These are phyloP conservation scores for Flaveria floridana DNA, from an alignment of 140 eudicot species.

Conservation along the genomic window DNA sequence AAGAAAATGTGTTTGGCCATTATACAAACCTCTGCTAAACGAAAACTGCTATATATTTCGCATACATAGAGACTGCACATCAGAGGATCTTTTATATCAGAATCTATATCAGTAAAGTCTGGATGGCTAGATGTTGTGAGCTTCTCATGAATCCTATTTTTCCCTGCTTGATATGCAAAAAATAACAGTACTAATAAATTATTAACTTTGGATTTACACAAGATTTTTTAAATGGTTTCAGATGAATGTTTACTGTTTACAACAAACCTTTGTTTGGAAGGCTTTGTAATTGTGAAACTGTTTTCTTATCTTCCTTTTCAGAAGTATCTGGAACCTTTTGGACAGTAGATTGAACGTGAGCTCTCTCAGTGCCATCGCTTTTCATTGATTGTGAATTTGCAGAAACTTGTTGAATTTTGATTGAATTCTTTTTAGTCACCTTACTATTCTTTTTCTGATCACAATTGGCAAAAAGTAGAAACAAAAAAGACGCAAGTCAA, in stretches of 20 bases:
- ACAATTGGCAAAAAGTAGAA: slow-evolving; percentile 18
- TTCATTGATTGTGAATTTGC: slow-evolving; percentile 13
- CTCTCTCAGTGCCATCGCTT: slow-evolving; percentile 12
- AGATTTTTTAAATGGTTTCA: background rate
- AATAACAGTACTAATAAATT: background rate
- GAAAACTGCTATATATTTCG: slow-evolving; percentile 58
- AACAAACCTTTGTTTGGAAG: slow-evolving; percentile 46
- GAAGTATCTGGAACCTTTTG: slow-evolving; percentile 18
- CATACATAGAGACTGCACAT: slow-evolving; percentile 59
- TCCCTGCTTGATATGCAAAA: slow-evolving; percentile 34
- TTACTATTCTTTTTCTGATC: slow-evolving; percentile 45
- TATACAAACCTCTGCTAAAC: slow-evolving; percentile 63
- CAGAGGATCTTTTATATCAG: slow-evolving; percentile 54
- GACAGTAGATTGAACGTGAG: slow-evolving; percentile 26
- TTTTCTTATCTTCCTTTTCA: slow-evolving; percentile 29
- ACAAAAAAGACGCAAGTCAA: slow-evolving; percentile 19
- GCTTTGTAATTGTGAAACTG: slow-evolving; percentile 28
- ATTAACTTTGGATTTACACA: slow-evolving; percentile 5
- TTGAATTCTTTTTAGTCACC: slow-evolving; percentile 34
- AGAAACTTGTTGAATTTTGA: slow-evolving; percentile 33
- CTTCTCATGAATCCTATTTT: slow-evolving; percentile 27
- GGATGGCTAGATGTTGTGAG: slow-evolving; percentile 23
- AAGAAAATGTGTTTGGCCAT: slow-evolving; percentile 13
- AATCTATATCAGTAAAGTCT: slow-evolving; percentile 53
- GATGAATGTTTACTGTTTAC: slow-evolving; percentile 3